Conservation (phyloP, 306 rosid genomes). For the Oxytropis ochrocephala region DNA sequence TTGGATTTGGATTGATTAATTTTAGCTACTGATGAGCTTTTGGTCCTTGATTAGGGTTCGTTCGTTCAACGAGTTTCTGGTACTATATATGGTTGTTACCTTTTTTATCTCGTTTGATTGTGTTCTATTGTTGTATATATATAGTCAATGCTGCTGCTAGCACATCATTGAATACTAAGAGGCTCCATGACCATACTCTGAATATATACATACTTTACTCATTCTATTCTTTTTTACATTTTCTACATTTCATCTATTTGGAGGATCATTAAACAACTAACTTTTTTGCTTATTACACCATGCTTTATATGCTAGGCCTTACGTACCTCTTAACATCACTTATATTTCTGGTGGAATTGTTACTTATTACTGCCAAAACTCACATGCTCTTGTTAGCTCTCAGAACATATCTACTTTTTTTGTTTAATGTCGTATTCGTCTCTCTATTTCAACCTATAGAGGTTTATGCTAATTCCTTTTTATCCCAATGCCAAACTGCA, state of each 20-base stretch:
- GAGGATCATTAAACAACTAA: not conserved
- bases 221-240: not conserved
- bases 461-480: not conserved
- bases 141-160: slow-evolving; percentile 60
- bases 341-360: not conserved
- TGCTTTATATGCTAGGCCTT: not conserved
- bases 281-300: not conserved
- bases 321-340: not conserved
- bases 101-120: not conserved
- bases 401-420: not conserved
- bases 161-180: slow-evolving; percentile 80
- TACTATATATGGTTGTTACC: too few species aligned
- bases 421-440: not conserved
- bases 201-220: not conserved
- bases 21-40: not conserved
- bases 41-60: not conserved
- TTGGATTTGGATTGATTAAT: too few species aligned
- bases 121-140: not conserved
- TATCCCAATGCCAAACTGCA: not conserved
- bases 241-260: not conserved
- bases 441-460: not conserved
- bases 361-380: not conserved
- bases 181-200: slow-evolving; percentile 72
- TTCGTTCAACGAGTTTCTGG: not conserved
- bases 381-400: not conserved